phyloP scores from a whole-genome alignment of 2,329 filamentous ascomycete species.

The Clonostachys sp. region DNA sequence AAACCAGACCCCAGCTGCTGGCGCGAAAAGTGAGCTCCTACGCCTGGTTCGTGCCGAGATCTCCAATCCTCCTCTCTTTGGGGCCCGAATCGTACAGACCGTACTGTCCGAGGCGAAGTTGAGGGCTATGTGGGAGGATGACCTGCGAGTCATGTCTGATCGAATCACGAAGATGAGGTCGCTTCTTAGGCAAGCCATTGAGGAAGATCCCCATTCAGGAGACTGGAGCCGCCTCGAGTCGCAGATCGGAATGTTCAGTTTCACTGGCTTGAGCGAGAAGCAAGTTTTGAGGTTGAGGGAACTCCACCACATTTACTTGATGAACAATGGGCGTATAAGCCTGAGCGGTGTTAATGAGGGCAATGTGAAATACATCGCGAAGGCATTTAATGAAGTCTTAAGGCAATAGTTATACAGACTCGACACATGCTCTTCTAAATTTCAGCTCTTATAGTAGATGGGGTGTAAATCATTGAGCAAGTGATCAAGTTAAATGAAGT shows the following conservation, averaged over 20 bases:
- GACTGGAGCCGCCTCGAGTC: slow-evolving; percentile 19
- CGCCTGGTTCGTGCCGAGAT: slow-evolving; percentile 4
- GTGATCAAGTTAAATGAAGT: no score
- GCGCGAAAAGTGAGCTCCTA: not conserved
- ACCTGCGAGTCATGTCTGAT: slow-evolving; percentile 22
- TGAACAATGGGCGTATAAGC: slow-evolving; percentile 4
- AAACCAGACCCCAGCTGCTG: not conserved
- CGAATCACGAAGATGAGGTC: slow-evolving; percentile 20
- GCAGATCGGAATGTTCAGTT: slow-evolving; percentile 35
- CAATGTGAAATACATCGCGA: slow-evolving; percentile 7
- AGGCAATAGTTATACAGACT: no score
- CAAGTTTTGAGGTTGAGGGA: slow-evolving; percentile 14
- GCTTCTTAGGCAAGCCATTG: slow-evolving; percentile 8
- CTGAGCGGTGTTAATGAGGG: slow-evolving; percentile 5
- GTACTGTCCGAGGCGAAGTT: slow-evolving; percentile 3
- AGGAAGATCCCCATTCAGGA: slow-evolving; percentile 13
- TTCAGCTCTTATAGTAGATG: no score
- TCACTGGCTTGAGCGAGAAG: slow-evolving; percentile 21
- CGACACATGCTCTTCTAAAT: no score
- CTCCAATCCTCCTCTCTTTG: slow-evolving; percentile 4
- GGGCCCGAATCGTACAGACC: slow-evolving; percentile 2
- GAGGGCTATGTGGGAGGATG: slow-evolving; percentile 6
- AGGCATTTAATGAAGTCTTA: slow-evolving; percentile 1
- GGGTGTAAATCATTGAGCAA: no score
- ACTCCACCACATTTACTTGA: slow-evolving; percentile 3